Evolutionary conservation across 2,329 filamentous ascomycete species (phyloP).

Genomic region (Colletotrichum caudatum): DNA sequence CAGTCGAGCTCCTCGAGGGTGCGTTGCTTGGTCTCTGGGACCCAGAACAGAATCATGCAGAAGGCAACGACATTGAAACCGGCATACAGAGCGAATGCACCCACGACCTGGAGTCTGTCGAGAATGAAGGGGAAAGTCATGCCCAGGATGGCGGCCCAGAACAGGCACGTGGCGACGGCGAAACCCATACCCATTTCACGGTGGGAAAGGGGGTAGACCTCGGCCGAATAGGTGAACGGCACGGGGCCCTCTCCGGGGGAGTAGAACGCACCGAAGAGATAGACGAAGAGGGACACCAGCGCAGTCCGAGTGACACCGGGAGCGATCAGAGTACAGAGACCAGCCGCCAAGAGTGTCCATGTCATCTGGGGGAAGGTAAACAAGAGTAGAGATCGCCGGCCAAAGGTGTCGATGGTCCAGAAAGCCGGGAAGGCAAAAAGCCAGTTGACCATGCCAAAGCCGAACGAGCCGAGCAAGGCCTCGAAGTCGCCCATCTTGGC

Average conservation of each 20-base stretch:
- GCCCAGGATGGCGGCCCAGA: conserved; percentile 70
- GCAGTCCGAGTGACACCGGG: conserved; percentile 51
- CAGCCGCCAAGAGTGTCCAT: conserved; percentile 69
- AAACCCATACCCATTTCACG: conserved; percentile 79
- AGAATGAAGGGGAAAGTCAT: conserved; percentile 73
- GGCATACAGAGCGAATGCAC: conserved; percentile 65
- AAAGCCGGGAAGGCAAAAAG: conserved; percentile 69
- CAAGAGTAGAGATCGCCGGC: conserved; percentile 65
- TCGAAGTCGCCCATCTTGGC: conserved; percentile 67
- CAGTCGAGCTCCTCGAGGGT: conserved; percentile 61
- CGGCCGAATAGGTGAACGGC: conserved; percentile 76
- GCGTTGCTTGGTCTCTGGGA: conserved; percentile 70
- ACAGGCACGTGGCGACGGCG: conserved; percentile 74
- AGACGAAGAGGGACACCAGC: conserved; percentile 61
- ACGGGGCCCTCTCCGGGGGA: conserved; percentile 70
- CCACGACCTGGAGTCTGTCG: conserved; percentile 52
- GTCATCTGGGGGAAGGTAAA: conserved; percentile 72
- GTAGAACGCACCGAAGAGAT: conserved; percentile 47
- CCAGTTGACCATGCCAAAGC: conserved; percentile 69
- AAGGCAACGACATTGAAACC: conserved; percentile 67
- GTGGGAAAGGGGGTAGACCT: conserved; percentile 78
- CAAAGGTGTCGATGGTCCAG: conserved; percentile 64
- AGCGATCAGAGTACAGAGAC: conserved; percentile 63
- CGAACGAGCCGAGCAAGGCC: conserved; percentile 63
- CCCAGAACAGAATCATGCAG: conserved; percentile 66